Evolutionary conservation across 2,329 filamentous ascomycete genomes (phyloP).

Genomic region (Aureobasidium vineae): DNA sequence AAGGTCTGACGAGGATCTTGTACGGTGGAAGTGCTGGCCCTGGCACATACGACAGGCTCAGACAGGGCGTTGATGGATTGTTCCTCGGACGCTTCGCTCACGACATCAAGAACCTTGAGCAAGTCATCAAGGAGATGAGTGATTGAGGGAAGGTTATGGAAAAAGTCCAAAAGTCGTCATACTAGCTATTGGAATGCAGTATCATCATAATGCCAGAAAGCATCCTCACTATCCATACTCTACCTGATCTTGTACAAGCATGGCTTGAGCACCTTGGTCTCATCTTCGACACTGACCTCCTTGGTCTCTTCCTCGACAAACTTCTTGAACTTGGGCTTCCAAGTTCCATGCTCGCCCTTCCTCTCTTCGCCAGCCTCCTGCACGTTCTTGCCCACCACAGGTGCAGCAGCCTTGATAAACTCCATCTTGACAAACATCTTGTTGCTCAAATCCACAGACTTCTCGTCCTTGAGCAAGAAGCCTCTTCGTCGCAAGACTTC

Average conservation of each 20-base stretch:
- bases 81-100: conserved; percentile 82
- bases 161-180: background rate
- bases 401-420: conserved; percentile 79
- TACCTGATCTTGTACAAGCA: conserved; percentile 93
- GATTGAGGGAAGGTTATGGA: conserved; percentile 31
- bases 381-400: conserved; percentile 72
- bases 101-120: conserved; percentile 67
- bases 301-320: conserved; percentile 60
- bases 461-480: conserved; percentile 71
- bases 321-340: conserved; percentile 51
- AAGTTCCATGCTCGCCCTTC: conserved; percentile 38
- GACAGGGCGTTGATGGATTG: conserved; percentile 70
- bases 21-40: conserved; percentile 84
- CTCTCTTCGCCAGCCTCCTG: conserved; percentile 42
- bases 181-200: background rate
- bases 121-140: conserved; percentile 70
- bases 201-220: background rate
- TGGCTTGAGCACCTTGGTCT: conserved; percentile 78
- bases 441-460: conserved; percentile 76
- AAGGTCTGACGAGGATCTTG: conserved; percentile 64
- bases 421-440: conserved; percentile 99
- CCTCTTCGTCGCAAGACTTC: conserved; percentile 77
- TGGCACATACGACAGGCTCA: conserved; percentile 67
- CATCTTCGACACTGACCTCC: conserved; percentile 58
- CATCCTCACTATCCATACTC: background rate